Percentiles rank a stretch among this genome's conserved stretches.
Evolutionary conservation across 2,329 filamentous ascomycete genomes (phyloP).

Genomic region (Hawksworthiomyces lignivorus): DNA sequence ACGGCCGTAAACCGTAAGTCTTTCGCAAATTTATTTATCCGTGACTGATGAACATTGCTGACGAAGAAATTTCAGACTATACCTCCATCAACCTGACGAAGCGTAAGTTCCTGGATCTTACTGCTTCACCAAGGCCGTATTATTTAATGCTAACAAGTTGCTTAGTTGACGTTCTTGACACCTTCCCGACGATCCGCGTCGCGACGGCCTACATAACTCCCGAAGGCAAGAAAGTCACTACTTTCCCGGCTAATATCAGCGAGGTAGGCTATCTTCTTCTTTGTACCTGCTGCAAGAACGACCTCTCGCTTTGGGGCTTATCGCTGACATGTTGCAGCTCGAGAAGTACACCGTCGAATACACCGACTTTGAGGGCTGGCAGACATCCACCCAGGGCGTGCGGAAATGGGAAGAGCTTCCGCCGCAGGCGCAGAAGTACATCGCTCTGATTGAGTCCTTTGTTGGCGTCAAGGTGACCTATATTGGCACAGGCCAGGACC

Average conservation of each 20-base stretch:
- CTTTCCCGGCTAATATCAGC: conserved; percentile 56
- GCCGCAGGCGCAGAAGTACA: conserved; percentile 54
- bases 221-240: conserved; percentile 41
- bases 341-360: conserved; percentile 57
- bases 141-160: conserved; percentile 31
- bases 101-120: conserved; percentile 6
- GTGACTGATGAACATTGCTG: conserved; percentile 18
- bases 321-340: conserved; percentile 31
- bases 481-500: conserved; percentile 58
- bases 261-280: conserved; percentile 1
- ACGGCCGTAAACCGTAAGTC: conserved; percentile 13
- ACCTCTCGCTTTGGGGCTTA: not conserved
- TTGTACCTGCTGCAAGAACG: not conserved
- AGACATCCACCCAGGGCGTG: conserved; percentile 51
- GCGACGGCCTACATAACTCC: conserved; percentile 60
- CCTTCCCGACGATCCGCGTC: conserved; percentile 66
- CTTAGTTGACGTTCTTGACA: conserved; percentile 62
- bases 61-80: too few species aligned
- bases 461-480: conserved; percentile 55
- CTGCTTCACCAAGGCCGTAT: conserved; percentile 1
- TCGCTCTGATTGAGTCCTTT: conserved; percentile 58
- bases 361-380: conserved; percentile 62
- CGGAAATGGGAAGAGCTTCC: conserved; percentile 58
- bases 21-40: not conserved
- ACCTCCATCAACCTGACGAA: conserved; percentile 53